These are phyloP conservation scores for Umbelopsis sp. DNA, from an alignment of 192 early-diverging fungal genomes.

Conservation along the genomic window DNA sequence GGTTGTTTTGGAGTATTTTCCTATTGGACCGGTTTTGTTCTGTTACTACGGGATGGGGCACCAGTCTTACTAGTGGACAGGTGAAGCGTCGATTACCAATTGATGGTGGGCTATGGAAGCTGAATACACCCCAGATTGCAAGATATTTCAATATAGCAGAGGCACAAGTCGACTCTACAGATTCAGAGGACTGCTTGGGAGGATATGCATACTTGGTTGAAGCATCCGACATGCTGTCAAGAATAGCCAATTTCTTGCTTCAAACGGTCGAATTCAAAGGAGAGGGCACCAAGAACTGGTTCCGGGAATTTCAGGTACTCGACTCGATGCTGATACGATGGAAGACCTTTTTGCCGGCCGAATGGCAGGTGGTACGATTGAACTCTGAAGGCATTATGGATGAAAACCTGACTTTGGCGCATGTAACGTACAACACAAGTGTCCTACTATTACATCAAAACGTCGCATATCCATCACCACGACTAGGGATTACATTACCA, in stretches of 20 bases:
- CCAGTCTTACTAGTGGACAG: conserved; percentile 8
- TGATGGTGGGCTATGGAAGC: conserved; percentile 10
- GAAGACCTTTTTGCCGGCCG: conserved; percentile 14
- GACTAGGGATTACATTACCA: conserved; percentile 5
- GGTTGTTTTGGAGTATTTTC: conserved; percentile 15
- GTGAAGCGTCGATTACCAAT: conserved; percentile 17
- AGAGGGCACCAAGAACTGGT: conserved; percentile 5
- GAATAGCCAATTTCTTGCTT: conserved; percentile 8
- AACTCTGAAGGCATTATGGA: conserved; percentile 7
- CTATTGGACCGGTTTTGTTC: conserved; percentile 15
- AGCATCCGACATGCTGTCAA: neutral
- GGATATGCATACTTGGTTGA: conserved; percentile 17
- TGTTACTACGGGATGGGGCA: conserved; percentile 11
- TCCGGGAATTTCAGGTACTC: conserved; percentile 4
- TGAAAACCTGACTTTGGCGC: conserved; percentile 20
- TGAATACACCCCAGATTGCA: neutral
- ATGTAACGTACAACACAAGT: conserved; percentile 15
- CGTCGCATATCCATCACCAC: conserved; percentile 11
- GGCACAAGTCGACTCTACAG: conserved; percentile 1
- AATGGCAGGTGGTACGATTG: conserved; percentile 2
- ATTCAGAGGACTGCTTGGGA: conserved; percentile 8
- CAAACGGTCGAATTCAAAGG: conserved; percentile 9
- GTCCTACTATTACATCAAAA: conserved; percentile 16
- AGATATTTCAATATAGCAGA: conserved; percentile 11
- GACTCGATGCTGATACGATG: conserved; percentile 15